These are phyloP conservation scores for Russula griseocarnosa DNA, from an alignment of 768 basidiomycete species.

Conservation along the genomic window DNA sequence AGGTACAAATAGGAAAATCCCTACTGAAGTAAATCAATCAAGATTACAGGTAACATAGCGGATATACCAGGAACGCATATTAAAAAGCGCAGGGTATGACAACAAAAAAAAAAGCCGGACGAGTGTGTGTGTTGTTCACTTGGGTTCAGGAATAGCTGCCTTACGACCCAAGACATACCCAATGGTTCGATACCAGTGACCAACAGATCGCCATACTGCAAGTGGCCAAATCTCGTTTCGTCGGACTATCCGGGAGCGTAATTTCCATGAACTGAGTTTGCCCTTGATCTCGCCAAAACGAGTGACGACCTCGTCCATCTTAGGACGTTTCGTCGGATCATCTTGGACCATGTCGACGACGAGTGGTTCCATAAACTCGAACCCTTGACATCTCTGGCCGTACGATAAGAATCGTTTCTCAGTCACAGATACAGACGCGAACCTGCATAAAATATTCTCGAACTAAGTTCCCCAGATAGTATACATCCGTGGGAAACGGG, in stretches of 20 bases:
- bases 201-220: neutral
- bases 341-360: conserved; percentile 37
- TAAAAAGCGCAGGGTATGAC: too few species aligned
- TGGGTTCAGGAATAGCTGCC: conserved; percentile 20
- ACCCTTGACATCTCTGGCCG: conserved; percentile 13
- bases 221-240: conserved; percentile 17
- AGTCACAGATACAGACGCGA: neutral
- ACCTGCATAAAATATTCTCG: conserved; percentile 24
- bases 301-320: conserved; percentile 10
- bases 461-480: conserved; percentile 31
- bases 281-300: conserved; percentile 5
- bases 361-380: conserved; percentile 18
- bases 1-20: too few species aligned
- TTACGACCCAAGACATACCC: conserved; percentile 10
- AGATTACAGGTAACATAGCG: too few species aligned
- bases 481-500: conserved; percentile 32
- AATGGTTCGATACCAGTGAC: conserved; percentile 12
- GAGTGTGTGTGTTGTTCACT: too few species aligned
- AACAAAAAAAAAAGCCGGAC: too few species aligned
- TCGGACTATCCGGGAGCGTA: conserved; percentile 15
- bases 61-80: too few species aligned
- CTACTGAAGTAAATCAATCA: too few species aligned
- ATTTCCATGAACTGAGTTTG: conserved; percentile 13
- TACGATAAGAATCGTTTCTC: conserved; percentile 3
- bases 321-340: conserved; percentile 37